Evolutionary conservation across 352 stramenopile species (phyloP).

Genomic region (Phytopythium sindhum): DNA sequence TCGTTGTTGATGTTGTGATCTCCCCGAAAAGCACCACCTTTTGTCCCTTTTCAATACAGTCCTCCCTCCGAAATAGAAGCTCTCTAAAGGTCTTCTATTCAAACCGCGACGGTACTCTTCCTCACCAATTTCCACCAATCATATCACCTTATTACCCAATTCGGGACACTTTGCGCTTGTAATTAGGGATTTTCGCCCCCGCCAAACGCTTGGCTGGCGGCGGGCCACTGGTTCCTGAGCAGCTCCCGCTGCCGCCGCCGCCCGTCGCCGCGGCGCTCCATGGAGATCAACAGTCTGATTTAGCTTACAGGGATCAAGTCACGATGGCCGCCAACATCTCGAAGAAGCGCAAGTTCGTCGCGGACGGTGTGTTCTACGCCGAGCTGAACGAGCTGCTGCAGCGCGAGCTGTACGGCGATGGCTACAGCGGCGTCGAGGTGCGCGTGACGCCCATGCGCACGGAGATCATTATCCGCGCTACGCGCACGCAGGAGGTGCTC

Average conservation of each 20-base stretch:
- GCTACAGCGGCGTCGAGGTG: conserved; percentile 98
- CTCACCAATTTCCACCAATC: conserved; percentile 1
- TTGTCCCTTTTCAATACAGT: background rate
- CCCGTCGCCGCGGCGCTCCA: background rate
- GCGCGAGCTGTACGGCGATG: conserved; percentile 96
- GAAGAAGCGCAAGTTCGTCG: conserved; percentile 99
- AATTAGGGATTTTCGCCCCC: background rate
- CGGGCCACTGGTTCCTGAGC: background rate
- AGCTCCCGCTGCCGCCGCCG: background rate
- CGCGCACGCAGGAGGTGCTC: conserved; percentile 98
- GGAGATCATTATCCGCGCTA: conserved; percentile 99
- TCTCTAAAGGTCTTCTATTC: background rate
- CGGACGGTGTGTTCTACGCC: conserved; percentile 99
- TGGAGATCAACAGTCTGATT: conserved; percentile 10
- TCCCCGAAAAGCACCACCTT: no score
- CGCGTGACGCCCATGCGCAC: conserved; percentile 98
- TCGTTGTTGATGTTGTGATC: background rate
- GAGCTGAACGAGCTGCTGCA: conserved; percentile 99
- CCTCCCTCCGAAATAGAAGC: background rate
- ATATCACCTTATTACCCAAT: background rate
- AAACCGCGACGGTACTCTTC: background rate
- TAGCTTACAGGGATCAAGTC: conserved; percentile 7
- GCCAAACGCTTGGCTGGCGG: conserved; percentile 5
- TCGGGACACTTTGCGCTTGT: background rate
- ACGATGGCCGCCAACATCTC: conserved; percentile 92